These are phyloP conservation scores for Paramecium sonneborni DNA, from an alignment of 73 alveolate genomes.

Conservation along the genomic window DNA sequence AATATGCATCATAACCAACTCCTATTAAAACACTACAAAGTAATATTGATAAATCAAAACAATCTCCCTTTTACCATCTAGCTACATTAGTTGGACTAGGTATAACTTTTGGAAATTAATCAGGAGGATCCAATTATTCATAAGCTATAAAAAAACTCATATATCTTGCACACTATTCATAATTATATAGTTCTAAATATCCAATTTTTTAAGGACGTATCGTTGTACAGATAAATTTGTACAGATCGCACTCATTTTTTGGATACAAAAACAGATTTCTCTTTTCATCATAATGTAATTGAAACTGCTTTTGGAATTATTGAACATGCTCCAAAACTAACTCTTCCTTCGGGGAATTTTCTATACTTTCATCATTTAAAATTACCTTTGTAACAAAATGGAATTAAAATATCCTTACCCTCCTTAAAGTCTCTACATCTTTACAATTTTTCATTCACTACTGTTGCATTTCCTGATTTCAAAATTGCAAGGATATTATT, in stretches of 20 bases:
- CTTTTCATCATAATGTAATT: slow-evolving; percentile 81
- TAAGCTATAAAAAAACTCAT: slow-evolving; percentile 92
- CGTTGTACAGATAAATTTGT: slow-evolving; percentile 92
- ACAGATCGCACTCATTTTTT: slow-evolving; percentile 92
- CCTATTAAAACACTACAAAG: slow-evolving; percentile 92
- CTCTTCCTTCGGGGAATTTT: slow-evolving; percentile 74
- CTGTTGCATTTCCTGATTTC: slow-evolving; percentile 19
- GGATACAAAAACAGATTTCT: slow-evolving; percentile 87
- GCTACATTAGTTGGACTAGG: slow-evolving; percentile 97
- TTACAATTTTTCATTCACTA: slow-evolving; percentile 18
- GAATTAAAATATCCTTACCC: not conserved
- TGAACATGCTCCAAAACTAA: slow-evolving; percentile 89
- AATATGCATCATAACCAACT: slow-evolving; percentile 97
- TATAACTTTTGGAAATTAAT: slow-evolving; percentile 88
- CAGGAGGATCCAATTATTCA: slow-evolving; percentile 89
- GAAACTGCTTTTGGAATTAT: slow-evolving; percentile 82
- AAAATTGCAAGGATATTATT: slow-evolving; percentile 15
- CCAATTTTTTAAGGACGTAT: slow-evolving; percentile 90
- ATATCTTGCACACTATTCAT: slow-evolving; percentile 91
- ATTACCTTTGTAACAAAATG: slow-evolving; percentile 29
- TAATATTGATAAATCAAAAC: slow-evolving; percentile 91
- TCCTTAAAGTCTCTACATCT: slow-evolving; percentile 48
- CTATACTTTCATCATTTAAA: not conserved
- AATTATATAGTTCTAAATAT: slow-evolving; percentile 93
- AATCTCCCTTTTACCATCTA: slow-evolving; percentile 81